Evolutionary conservation across 2,329 filamentous ascomycete genomes (phyloP), one percentile per base, ranked within the genome.

Genomic region (Colletotrichum sp.): DNA sequence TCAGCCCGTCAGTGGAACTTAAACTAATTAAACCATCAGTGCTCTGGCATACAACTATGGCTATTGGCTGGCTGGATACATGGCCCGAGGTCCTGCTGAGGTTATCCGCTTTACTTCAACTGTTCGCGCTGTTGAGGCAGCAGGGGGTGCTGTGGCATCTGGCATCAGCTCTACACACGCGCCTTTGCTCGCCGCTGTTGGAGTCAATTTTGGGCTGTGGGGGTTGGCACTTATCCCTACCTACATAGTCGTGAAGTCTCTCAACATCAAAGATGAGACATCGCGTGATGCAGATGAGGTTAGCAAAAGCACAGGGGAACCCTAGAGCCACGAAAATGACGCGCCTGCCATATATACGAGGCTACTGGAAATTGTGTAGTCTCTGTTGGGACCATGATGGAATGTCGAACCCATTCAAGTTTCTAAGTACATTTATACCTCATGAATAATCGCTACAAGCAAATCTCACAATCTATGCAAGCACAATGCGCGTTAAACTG

Each of bases 121-220:
- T 8, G 67, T 78, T 13, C 55, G 74, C 6, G 73, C 73, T 7
- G 49, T 78, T 10, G 74, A 78, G 24, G 72, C 69, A 26, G 73
- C 69, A 6, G 76, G 73, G 9, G 73, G 75, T 52, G 60, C 65
- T 1, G 66, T 76, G 52, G 75, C 76, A 34, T 76, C 68, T 8
- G 73, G 76, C 4, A 77, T 77, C 6, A 77, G 70, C 57, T 77
- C 76, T 36, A 77, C 72, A 0, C 63, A 70, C 24, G 75, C 76
- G 24, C 75, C 71, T 8, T 44, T 79, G 4, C 68, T 75, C 13
- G 70, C 70, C 21, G 71, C 77, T 16, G 62, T 77, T 5, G 76
- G 76, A 6, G 70, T 79, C 24, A 79, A 79, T 15, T 79, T 79
- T 67, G 74, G 71, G 4, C 44, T 79, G 6, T 79, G 76, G 73